phyloP scores from a whole-genome alignment of 2,329 filamentous ascomycete genomes.

The Fusarium torulosum region DNA sequence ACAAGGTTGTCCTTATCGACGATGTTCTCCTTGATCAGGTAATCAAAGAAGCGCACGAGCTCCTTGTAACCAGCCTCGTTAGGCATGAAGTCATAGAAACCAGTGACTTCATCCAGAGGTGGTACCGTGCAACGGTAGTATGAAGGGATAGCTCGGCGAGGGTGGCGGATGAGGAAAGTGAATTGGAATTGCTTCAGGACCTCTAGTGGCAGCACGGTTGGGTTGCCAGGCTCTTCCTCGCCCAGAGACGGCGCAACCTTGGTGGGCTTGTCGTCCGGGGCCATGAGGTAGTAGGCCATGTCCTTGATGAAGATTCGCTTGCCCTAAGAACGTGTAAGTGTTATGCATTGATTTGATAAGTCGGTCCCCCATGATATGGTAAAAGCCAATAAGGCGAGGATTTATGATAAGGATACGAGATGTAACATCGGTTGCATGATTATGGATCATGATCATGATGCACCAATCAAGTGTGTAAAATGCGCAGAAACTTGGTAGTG shows the following conservation, averaged over 20 bases:
- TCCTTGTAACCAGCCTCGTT: conserved; percentile 92
- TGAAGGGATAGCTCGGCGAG: conserved; percentile 89
- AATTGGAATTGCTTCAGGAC: conserved; percentile 88
- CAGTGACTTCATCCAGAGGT: conserved; percentile 83
- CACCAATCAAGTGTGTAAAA: not conserved
- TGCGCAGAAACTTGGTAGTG: conserved; percentile 12
- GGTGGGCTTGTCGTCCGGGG: conserved; percentile 76
- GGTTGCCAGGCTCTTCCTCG: conserved; percentile 76
- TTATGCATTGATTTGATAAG: not conserved
- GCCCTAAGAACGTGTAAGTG: conserved; percentile 65
- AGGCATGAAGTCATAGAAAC: conserved; percentile 88
- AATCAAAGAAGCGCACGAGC: conserved; percentile 88
- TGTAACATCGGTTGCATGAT: conserved; percentile 9
- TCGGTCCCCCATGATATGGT: conserved; percentile 4
- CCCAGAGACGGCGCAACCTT: conserved; percentile 84
- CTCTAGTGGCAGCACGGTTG: conserved; percentile 82
- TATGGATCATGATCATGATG: conserved; percentile 6
- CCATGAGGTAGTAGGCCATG: conserved; percentile 92
- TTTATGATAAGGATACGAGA: conserved; percentile 15
- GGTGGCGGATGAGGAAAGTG: conserved; percentile 96
- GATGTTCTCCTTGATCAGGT: conserved; percentile 75
- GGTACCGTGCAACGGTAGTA: conserved; percentile 96
- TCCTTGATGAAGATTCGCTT: conserved; percentile 99
- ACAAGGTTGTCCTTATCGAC: conserved; percentile 82
- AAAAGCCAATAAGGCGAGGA: not conserved